Base-by-base conservation (phyloP, 2,329 filamentous ascomycete species). In the Cordyceps tenuipes region DNA sequence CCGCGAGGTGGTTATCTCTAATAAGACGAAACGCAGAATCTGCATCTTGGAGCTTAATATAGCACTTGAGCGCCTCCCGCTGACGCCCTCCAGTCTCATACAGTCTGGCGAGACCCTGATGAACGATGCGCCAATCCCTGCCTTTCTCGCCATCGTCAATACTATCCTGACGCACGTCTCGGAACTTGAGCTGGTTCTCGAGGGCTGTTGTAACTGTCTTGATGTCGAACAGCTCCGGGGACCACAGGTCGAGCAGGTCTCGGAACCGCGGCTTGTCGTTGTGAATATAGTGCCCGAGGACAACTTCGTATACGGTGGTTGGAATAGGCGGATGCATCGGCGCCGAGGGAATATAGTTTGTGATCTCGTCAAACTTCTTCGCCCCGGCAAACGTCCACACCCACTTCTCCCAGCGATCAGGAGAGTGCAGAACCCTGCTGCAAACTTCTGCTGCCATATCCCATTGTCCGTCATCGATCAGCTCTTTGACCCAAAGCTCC, bases 321-420 rank as follows among this genome's bases (percentile, higher is more conserved):
- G 91, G 86, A 13, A 99, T 80, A 0, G 90, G 87, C 8, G 92
- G 92, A 31, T 83, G 83, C 70, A 95, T 80, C n/a, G 86, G 84
- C 57, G 86, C 82, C 1, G 83, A 85, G 0, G 94, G 94, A 34
- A 99, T 89, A 67, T 88, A 86, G 41, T 88, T 82, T 5, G 89
- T 88, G 62, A 99, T 96, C 66, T 96, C 92, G 70, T 97, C 90
- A 66, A 96, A 91, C 68, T 86, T 91, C 64, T 90, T 83, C 2
- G 89, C 88, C 46, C 91, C 88, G 8, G 91, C 90, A 74, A 99
- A 99, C 0, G 84, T 87, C 84, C 89, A 95, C 5, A 95, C 88
- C 91, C 93, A 97, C 67, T 95, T 90, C 74, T 97, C 92, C 94
- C 94, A 99, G 66, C 88, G 80, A 52, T 88, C 80, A 1, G 91